Evolutionary conservation across 2,329 filamentous ascomycete genomes (phyloP), one percentile per base, ranked within the genome.

Genomic region (Grosmannia clavigera): DNA sequence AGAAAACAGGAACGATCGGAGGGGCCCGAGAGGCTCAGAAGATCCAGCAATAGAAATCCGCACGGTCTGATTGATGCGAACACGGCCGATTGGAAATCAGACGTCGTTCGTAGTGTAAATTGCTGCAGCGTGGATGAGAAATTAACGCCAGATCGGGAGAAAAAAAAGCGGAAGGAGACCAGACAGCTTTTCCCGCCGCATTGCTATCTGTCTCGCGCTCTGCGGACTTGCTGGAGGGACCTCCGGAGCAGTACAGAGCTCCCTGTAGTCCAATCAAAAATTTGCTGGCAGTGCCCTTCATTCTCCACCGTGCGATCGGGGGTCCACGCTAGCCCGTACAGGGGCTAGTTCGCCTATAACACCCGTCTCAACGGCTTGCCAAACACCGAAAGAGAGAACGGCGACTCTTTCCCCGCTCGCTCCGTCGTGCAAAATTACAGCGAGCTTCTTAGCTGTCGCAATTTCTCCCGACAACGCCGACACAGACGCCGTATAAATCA

Each of bases 91-190:
- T 14, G 52, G 51, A 19, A n/a, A 12, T 55, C 16, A 46, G 19
- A 54, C 25, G 25, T 7, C 19, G 16, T 31, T 27, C 50, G 25
- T 25, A 2, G 14, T 52, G 50, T 31, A 3, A 46, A 38, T 19
- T 19, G 31, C 38, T 58, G 48, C 40, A 16, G 27, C 27, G 25
- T 22, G 57, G 43, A 31, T 56, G 48, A 54, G 48, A 22, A n/a
- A 61, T 38, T 53, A 51, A 38, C 27, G 59, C 55, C 56, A 55
- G 27, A 61, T 33, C 46, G 19, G 40, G 35, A 48, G 35, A 55
- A 57, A 57, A 57, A 46, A 57, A 12, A 19, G 40, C 40, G 43
- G 31, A 52, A 27, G 25, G 25, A 5, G 25, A 52, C n/a, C n/a
- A 22, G 27, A 57, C 22, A 57, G 55, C 55, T 48, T 57, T 57